These are phyloP conservation scores for Elsinoe ampelina DNA, from an alignment of 2,329 filamentous ascomycete species.

Conservation along the genomic window DNA sequence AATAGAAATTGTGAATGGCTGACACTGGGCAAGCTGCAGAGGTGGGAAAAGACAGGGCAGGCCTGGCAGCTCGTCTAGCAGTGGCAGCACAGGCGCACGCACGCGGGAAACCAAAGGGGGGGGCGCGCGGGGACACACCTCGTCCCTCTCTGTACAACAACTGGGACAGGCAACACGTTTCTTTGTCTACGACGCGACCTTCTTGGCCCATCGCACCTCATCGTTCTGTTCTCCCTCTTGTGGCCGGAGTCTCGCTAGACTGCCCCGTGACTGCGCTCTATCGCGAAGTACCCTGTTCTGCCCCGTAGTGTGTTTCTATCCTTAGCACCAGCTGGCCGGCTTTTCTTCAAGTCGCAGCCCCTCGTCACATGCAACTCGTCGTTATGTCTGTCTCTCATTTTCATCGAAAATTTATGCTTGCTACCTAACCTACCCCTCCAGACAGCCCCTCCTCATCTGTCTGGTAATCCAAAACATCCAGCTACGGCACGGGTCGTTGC, in stretches of 20 bases:
- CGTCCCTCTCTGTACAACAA: neutral
- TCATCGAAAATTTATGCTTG: neutral
- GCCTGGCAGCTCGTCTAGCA: neutral
- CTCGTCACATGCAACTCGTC: neutral
- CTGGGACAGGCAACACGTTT: conserved; percentile 5
- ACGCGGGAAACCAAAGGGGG: neutral
- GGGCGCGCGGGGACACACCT: neutral
- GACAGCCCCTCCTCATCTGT: neutral
- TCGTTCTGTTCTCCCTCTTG: neutral
- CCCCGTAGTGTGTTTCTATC: neutral
- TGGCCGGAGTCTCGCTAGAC: neutral
- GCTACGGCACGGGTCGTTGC: conserved; percentile 7
- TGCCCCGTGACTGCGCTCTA: no score
- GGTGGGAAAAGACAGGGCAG: neutral
- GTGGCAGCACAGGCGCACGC: neutral
- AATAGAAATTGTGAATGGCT: neutral
- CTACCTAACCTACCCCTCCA: neutral
- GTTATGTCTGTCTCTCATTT: no score
- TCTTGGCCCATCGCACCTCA: neutral
- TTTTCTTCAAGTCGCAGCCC: neutral
- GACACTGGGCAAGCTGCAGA: neutral
- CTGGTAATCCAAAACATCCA: neutral
- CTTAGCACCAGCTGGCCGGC: neutral
- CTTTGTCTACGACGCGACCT: conserved; percentile 7
- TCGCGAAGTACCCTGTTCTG: no score